These are phyloP conservation scores for Passalora sequoiae DNA, from an alignment of 2,329 filamentous ascomycete genomes.

Conservation along the genomic window DNA sequence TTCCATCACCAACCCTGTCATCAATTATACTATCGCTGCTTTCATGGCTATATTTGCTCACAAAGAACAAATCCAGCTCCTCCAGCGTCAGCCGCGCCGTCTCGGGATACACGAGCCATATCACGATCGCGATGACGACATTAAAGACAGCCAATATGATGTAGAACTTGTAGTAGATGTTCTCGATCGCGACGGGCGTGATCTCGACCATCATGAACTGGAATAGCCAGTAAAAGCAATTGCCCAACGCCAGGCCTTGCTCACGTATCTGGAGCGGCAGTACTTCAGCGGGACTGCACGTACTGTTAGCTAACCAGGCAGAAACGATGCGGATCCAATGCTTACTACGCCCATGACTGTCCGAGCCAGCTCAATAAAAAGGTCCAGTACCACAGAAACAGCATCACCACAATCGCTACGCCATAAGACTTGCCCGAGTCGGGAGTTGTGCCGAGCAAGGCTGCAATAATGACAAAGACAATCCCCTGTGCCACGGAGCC, in stretches of 20 bases:
- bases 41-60: not conserved
- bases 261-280: constrained; percentile 10
- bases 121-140: constrained; percentile 3
- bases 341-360: constrained; percentile 14
- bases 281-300: constrained; percentile 10
- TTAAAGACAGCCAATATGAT: constrained; percentile 13
- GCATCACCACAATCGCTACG: constrained; percentile 7
- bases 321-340: not conserved
- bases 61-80: constrained; percentile 40
- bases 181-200: constrained; percentile 36
- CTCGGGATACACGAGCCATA: constrained; percentile 41
- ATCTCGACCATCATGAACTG: constrained; percentile 17
- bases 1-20: too few species aligned
- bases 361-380: constrained; percentile 10
- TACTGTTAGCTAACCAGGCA: not conserved
- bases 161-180: constrained; percentile 35
- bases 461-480: constrained; percentile 9
- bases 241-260: constrained; percentile 8
- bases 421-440: constrained; percentile 4
- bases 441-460: constrained; percentile 6
- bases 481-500: constrained; percentile 7
- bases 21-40: not conserved
- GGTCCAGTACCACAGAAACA: constrained; percentile 11
- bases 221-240: constrained; percentile 14
- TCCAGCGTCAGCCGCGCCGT: constrained; percentile 41